Conservation (phyloP, 176 grass and related monocot genomes). For the Themeda triandra region DNA sequence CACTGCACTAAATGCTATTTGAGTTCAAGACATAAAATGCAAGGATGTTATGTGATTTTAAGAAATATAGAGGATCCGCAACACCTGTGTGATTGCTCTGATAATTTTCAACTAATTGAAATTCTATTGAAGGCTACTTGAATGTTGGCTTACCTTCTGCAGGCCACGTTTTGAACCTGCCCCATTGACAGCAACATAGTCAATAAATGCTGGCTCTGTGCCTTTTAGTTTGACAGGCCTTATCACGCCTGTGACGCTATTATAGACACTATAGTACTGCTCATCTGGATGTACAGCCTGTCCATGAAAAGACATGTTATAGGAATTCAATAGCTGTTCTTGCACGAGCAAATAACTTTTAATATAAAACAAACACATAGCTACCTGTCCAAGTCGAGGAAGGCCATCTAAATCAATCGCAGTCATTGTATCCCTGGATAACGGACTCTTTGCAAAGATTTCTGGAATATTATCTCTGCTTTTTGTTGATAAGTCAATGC, state of each 20-base stretch:
- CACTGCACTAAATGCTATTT: not conserved
- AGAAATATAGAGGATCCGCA: not conserved
- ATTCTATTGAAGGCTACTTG: not conserved
- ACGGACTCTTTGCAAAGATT: conserved; percentile 69
- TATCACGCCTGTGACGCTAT: conserved; percentile 60
- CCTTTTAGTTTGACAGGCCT: conserved; percentile 65
- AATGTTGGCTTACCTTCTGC: conserved; percentile 57
- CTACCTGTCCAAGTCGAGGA: conserved; percentile 84
- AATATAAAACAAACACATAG: conserved; percentile 17
- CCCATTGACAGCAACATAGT: conserved; percentile 82
- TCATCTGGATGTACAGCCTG: conserved; percentile 72
- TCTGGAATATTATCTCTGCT: conserved; percentile 52
- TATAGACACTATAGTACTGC: conserved; percentile 76
- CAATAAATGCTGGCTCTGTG: conserved; percentile 70
- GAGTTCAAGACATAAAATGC: not conserved
- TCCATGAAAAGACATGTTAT: conserved; percentile 31
- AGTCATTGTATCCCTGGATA: conserved; percentile 37
- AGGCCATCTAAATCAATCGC: conserved; percentile 86
- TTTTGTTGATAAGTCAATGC: conserved; percentile 68
- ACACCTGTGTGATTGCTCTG: not conserved
- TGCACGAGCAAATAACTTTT: not conserved
- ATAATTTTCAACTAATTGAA: conserved; percentile 18
- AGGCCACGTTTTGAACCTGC: conserved; percentile 60
- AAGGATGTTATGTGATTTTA: not conserved
- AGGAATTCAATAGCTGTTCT: not conserved